Conservation (phyloP, 306 rosid genomes). For the Ormosia emarginata region DNA sequence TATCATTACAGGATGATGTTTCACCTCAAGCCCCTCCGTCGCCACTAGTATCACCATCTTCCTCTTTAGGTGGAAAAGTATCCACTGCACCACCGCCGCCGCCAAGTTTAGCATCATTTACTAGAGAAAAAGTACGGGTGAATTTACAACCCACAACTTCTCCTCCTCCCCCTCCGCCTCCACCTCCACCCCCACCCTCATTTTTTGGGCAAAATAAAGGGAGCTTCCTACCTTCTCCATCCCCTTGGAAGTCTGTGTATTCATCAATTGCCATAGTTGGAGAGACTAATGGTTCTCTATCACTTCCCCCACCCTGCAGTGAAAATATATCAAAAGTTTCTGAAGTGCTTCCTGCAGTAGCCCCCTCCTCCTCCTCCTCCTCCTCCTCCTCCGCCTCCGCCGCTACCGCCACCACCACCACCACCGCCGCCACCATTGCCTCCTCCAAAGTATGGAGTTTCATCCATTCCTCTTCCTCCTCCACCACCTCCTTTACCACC, state of each 20-base stretch:
- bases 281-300: constrained; percentile 8
- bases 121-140: constrained; percentile 6
- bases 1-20: constrained; percentile 25
- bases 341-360: constrained; percentile 14
- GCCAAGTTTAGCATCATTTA: constrained; percentile 1
- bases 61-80: not conserved
- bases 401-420: constrained; percentile 27
- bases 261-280: constrained; percentile 22
- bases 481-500: not conserved
- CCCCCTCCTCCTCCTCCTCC: too few species aligned
- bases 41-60: constrained; percentile 19
- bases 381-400: constrained; percentile 23
- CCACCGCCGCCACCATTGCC: constrained; percentile 26
- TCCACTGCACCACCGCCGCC: constrained; percentile 16
- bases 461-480: constrained; percentile 4
- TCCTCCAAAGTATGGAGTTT: constrained; percentile 12
- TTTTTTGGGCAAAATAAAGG: not conserved
- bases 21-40: constrained; percentile 31
- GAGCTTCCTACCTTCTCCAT: constrained; percentile 18
- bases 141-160: constrained; percentile 23
- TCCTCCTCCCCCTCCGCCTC: constrained; percentile 40
- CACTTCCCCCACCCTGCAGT: constrained; percentile 26
- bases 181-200: constrained; percentile 46
- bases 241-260: constrained; percentile 22
- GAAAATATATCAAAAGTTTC: constrained; percentile 7